Conservation (phyloP, 805 yeast genomes). For the Starmerella etchellsii region DNA sequence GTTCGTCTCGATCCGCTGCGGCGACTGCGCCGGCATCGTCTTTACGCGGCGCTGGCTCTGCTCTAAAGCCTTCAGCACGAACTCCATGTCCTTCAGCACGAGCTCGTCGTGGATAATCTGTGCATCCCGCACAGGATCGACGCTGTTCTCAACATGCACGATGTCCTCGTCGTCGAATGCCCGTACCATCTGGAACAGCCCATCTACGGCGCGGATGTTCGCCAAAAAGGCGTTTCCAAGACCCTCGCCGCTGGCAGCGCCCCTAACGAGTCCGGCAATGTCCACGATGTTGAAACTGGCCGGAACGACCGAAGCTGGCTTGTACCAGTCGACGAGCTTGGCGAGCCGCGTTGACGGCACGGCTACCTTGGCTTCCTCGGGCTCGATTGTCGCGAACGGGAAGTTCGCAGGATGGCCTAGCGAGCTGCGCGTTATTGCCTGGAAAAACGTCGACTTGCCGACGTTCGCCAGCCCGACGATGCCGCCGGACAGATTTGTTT, state of each 20-base stretch:
- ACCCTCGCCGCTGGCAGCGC: conserved; percentile 54
- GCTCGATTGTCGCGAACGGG: conserved; percentile 68
- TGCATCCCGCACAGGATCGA: conserved; percentile 52
- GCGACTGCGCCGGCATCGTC: conserved; percentile 18
- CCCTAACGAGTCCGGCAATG: conserved; percentile 58
- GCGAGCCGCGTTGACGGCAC: conserved; percentile 42
- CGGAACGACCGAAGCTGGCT: conserved; percentile 40
- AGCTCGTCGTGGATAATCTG: conserved; percentile 53
- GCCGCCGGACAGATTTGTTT: conserved; percentile 30
- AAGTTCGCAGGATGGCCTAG: conserved; percentile 56
- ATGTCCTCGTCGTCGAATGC: conserved; percentile 53
- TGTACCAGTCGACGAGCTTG: conserved; percentile 35
- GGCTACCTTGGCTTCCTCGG: conserved; percentile 48
- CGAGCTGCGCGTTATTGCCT: conserved; percentile 46
- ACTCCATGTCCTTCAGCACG: conserved; percentile 54
- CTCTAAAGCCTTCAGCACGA: conserved; percentile 44
- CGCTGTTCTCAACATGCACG: conserved; percentile 51
- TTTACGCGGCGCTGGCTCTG: conserved; percentile 31
- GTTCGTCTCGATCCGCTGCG: conserved; percentile 32
- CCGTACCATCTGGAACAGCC: conserved; percentile 55
- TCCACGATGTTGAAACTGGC: conserved; percentile 48
- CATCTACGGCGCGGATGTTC: conserved; percentile 60
- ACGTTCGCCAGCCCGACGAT: conserved; percentile 56
- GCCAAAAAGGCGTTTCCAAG: conserved; percentile 61
- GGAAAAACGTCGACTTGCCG: conserved; percentile 47